phyloP scores from a whole-genome alignment of 2,329 filamentous ascomycete genomes.

The Fusarium algeriense region DNA sequence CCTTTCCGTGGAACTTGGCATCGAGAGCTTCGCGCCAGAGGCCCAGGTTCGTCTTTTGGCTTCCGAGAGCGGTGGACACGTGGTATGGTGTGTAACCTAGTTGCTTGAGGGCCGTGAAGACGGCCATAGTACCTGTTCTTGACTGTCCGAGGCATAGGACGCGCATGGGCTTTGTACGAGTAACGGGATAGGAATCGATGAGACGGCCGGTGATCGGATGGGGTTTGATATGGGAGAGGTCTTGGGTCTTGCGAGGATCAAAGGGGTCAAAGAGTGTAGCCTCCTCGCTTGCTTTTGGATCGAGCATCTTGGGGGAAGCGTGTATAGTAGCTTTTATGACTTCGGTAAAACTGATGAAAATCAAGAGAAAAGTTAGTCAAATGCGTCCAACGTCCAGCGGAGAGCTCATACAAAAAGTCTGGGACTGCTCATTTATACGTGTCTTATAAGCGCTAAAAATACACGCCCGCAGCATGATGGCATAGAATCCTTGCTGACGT shows the following conservation, averaged over 20 bases:
- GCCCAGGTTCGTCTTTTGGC: slow-evolving; percentile 17
- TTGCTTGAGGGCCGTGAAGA: slow-evolving; percentile 19
- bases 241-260: not conserved
- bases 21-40: slow-evolving; percentile 40
- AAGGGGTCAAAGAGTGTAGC: not conserved
- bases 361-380: no score
- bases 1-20: slow-evolving; percentile 30
- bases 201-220: slow-evolving; percentile 30
- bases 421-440: not conserved
- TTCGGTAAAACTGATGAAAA: fast-evolving
- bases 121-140: slow-evolving; percentile 13
- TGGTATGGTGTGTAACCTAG: slow-evolving; percentile 35
- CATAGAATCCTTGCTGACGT: not conserved
- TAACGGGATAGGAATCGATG: slow-evolving; percentile 30
- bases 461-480: not conserved
- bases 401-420: not conserved
- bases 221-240: slow-evolving; percentile 27
- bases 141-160: slow-evolving; percentile 36
- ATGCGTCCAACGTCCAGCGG: no score
- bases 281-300: not conserved
- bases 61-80: slow-evolving; percentile 13
- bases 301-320: not conserved
- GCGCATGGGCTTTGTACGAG: slow-evolving; percentile 30
- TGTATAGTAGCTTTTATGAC: not conserved
- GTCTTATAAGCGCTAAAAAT: slow-evolving; percentile 19